Evolutionary conservation across 805 yeast genomes (phyloP), one percentile per base, ranked within the genome.

Genomic region (Yamadazyma scolyti): DNA sequence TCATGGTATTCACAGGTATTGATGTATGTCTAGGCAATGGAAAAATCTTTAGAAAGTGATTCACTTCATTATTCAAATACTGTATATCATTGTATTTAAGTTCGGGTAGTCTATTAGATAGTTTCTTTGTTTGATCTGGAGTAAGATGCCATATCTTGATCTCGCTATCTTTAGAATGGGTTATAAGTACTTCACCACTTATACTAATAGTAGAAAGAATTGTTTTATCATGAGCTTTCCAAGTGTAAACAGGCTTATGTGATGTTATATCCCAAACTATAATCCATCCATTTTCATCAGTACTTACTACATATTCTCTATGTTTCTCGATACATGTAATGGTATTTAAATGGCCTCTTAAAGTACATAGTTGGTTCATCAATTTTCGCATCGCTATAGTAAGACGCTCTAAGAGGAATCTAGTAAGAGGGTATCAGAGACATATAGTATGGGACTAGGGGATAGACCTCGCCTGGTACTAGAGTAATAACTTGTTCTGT

Each of bases 1-100:
- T 85, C 40, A 86, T 58, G 4, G 85, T 65, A 51, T 86, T 86
- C 25, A 82, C 82, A 5, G 88, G 88, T 42, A 82, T 63, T 11
- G 71, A 67, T 38, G 70, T 29, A 23, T 40, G 15, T 25, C 28
- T 8, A 5, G 46, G 46, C 8, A 26, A 19, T 10, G 38, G 34
- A 21, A 42, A 42, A 22, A 30, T 24, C 7, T 28, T 21, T n/a
- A 22, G 14, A 8, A 38, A 24, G 16, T 25, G 34, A 72, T 78
- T 7, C 5, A 23, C 25, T 10, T 43, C 33, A 20, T 33, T 40
- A 5, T 25, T 27, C 19, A 37, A 12, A 40, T 42, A 37, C 24
- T 47, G 34, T 33, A 37, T 14, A 10, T 40, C 41, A 34, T 40
- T 43, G 27, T 26, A 41, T 9, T 23, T 17, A 15, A 31, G 8